Evolutionary conservation across 345 rosid genomes (phyloP), one percentile per base, ranked within the genome.

Genomic region (Cardamine occulta): DNA sequence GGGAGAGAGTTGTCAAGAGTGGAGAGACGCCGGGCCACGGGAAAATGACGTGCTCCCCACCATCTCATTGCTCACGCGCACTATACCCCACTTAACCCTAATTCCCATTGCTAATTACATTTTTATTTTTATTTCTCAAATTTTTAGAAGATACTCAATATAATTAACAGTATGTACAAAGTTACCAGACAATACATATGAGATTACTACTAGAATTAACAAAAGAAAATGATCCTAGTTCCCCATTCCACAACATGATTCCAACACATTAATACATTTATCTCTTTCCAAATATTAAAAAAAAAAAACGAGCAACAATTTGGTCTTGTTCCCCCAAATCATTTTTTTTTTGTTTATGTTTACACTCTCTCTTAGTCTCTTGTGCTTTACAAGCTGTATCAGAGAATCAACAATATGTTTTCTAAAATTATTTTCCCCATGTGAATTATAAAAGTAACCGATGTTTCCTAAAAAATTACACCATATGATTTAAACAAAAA

Each of bases 31-130:
- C 17, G 55, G 39, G 71, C 58, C 66, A 77, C 47, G 72, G 28
- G 80, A 77, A 35, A 70, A 63, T 70, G 76, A 64, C 80, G 62
- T 64, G 80, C 59, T 70, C 67, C 72, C 80, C 80, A 77, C 76
- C 48, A 56, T 18, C 58, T 54, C 76, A 77, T 56, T 70, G 72
- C 80, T 63, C 71, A 76, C 75, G 66, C 71, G 70, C 80, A 76
- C 71, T 53, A 70, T 63, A 47, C 72, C 71, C 80, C 66, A 77
- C 66, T 77, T 55, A 63, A 77, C 76, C 80, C 80, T 77, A 63
- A 37, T 55, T 70, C 47, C 32, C 35, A 63, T 55, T 35, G 52
- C 53, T 74, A 34, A 21, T 17, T 8, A 8, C 45, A 0, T 24
- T 35, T 35, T 32, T 2, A 4, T 6, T 34, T 48, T 58, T 48